Base-by-base conservation (phyloP, 805 yeast genomes). In the Yarrowia deformans region DNA sequence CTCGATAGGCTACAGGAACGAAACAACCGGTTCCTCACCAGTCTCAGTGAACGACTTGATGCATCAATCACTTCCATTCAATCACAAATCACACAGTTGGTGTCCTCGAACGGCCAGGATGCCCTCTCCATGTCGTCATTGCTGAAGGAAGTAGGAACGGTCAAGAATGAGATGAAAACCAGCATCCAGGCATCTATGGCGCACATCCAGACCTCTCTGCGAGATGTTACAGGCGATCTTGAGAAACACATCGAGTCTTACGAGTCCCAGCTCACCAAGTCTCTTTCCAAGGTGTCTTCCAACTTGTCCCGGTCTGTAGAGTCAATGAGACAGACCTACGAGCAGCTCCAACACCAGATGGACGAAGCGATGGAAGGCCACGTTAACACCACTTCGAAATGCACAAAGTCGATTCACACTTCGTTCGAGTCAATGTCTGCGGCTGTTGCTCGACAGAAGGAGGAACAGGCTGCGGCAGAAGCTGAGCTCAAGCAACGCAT, bases 401-500 rank as follows among this genome's bases (percentile, higher is more conserved):
- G 42, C 18, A 45, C 66, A 18, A 34, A 32, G 23, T 43, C 66
- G n/a, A 60, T 60, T 8, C 32, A 60, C 32, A 18, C 32, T 12
- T 43, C 66, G 19, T 13, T 60, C n/a, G 52, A 43, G 42, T 10
- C 52, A 13, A 18, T 45, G 35, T 13, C 52, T 12, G 66, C 40
- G 13, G 42, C 52, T 34, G 52, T 45, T 8, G 42, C 16, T 13
- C 66, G 52, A 32, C 66, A 60, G 18, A 43, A 60, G 18, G 34
- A 43, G 46, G 42, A 19, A 16, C 66, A 60, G 32, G 50, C 52
- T 14, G 42, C 40, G 8, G 52, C 52, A 12, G 66, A 60, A 34
- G 42, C 52, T 19, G 52, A 60, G 42, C 66, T 60, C 46, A 60
- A 60, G 14, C 40, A 60, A 40, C 66, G 66, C 3, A 45, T 60